Conservation (phyloP, 176 grass and related monocot species). For the Triticum timopheevii region DNA sequence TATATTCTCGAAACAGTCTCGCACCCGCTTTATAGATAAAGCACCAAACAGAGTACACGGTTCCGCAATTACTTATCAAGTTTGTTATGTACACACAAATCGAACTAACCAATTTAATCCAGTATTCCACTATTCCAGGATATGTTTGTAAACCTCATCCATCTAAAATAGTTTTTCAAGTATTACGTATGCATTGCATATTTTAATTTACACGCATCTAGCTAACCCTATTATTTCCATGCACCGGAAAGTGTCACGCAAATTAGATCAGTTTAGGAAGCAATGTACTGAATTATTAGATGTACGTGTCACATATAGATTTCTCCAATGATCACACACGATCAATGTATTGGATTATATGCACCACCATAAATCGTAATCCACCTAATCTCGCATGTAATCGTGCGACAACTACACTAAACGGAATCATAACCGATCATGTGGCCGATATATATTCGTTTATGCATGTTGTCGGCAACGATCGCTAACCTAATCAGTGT, state of each 20-base stretch:
- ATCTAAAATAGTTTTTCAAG: not conserved
- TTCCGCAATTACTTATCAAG: not conserved
- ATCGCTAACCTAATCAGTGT: constrained; percentile 7
- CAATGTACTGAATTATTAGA: not conserved
- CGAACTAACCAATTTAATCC: not conserved
- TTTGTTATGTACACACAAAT: not conserved
- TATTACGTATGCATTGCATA: not conserved
- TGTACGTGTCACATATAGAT: not conserved
- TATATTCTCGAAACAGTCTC: not conserved
- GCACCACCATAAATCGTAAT: not conserved
- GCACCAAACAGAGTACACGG: too few relatives aligned
- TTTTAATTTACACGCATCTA: not conserved
- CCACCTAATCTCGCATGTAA: not conserved
- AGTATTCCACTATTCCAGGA: not conserved
- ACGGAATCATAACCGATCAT: not conserved
- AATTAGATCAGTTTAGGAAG: not conserved
- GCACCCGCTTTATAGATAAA: too few relatives aligned
- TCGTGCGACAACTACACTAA: too few relatives aligned
- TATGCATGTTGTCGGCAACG: not conserved
- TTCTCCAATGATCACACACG: not conserved
- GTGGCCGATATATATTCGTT: not conserved
- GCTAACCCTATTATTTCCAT: not conserved
- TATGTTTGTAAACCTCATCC: not conserved
- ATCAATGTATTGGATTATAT: not conserved
- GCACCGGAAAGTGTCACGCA: not conserved